Conservation (phyloP, 78 protist species). For the Speleostelium caveatum region DNA sequence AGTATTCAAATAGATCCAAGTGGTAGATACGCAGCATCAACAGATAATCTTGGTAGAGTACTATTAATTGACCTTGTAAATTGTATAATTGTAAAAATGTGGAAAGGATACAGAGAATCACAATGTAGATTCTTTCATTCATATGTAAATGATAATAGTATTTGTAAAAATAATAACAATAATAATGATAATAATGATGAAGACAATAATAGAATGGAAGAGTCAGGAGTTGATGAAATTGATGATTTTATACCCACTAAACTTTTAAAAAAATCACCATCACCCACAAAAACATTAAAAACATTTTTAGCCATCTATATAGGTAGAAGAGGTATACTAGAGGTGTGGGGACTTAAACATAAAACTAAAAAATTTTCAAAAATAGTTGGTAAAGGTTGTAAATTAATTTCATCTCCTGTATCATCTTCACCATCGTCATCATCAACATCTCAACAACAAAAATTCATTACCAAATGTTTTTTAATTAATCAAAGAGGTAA, state of each 20-base stretch:
- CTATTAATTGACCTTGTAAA: conserved; percentile 63
- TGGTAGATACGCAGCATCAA: conserved; percentile 65
- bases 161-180: neutral
- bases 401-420: conserved; percentile 21
- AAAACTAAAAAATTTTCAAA: conserved; percentile 33
- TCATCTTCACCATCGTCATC: neutral
- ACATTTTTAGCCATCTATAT: conserved; percentile 60
- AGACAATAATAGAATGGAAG: neutral
- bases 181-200: conserved; percentile 33
- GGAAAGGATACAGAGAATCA: conserved; percentile 90
- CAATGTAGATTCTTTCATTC: conserved; percentile 78
- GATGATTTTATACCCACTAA: conserved; percentile 68
- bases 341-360: conserved; percentile 76
- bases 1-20: conserved; percentile 61
- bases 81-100: conserved; percentile 61
- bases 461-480: conserved; percentile 6
- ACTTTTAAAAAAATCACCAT: conserved; percentile 16
- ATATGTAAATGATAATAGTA: neutral
- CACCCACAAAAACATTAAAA: neutral
- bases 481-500: conserved; percentile 8
- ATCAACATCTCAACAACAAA: neutral
- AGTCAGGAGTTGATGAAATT: neutral
- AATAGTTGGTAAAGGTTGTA: conserved; percentile 70
- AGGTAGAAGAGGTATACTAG: conserved; percentile 73
- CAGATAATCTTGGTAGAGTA: conserved; percentile 84